Percentiles rank a stretch among this genome's conserved stretches.
Evolutionary conservation across 495 filamentous ascomycete genomes (phyloP).

Genomic region (Cercophora newfieldiana): DNA sequence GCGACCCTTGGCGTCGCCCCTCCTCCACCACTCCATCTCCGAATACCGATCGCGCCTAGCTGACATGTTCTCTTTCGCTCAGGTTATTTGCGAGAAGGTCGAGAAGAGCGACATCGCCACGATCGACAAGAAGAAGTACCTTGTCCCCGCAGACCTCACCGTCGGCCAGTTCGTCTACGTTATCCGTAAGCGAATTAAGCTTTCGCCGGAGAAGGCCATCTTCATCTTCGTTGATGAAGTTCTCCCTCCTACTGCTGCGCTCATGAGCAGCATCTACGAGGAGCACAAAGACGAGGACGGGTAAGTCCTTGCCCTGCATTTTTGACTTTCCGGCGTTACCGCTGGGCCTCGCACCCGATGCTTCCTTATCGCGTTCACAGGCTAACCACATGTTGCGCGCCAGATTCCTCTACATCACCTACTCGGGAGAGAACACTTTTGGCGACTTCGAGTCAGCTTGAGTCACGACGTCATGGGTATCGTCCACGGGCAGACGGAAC

Average conservation of each 20-base stretch:
- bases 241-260: constrained; percentile 89
- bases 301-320: constrained; percentile 38
- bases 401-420: constrained; percentile 65
- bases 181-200: constrained; percentile 99
- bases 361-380: neutral
- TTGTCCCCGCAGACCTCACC: constrained; percentile 95
- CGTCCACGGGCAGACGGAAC: neutral
- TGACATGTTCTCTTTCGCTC: constrained; percentile 17
- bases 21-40: neutral
- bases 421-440: constrained; percentile 99
- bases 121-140: constrained; percentile 99
- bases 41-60: neutral
- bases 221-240: constrained; percentile 99
- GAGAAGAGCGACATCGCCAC: constrained; percentile 99
- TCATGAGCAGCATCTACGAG: constrained; percentile 99
- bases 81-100: constrained; percentile 99
- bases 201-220: constrained; percentile 99
- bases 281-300: constrained; percentile 89
- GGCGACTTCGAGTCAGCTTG: constrained; percentile 53
- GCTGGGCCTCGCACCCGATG: neutral
- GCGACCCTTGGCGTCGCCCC: neutral
- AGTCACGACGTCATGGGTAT: constrained; percentile 14
- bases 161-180: constrained; percentile 99
- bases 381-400: constrained; percentile 18
- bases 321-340: neutral